These are phyloP conservation scores for Wickerhamiella azymoides DNA, from an alignment of 805 yeast genomes.

Conservation along the genomic window DNA sequence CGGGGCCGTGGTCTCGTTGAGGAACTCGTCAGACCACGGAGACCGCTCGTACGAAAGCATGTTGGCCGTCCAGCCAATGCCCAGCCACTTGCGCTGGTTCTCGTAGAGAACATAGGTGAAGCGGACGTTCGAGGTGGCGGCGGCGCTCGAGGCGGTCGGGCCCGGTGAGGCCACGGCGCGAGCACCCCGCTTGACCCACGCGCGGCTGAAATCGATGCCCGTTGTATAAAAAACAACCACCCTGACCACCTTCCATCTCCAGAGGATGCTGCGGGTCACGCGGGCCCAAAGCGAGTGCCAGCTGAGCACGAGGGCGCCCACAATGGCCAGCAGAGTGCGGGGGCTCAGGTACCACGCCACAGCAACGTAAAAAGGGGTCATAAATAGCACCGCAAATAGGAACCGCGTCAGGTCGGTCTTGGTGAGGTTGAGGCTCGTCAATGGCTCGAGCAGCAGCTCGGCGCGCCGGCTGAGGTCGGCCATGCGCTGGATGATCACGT, in stretches of 20 bases:
- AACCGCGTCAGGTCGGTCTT: conserved; percentile 68
- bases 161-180: background rate
- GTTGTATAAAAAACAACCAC: conserved; percentile 66
- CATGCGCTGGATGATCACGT: conserved; percentile 67
- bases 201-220: conserved; percentile 35
- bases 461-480: conserved; percentile 62
- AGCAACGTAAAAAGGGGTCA: conserved; percentile 73
- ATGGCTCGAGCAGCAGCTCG: conserved; percentile 67
- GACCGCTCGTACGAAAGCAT: conserved; percentile 84
- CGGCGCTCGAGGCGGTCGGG: background rate
- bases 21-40: conserved; percentile 93
- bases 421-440: conserved; percentile 54
- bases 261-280: conserved; percentile 67
- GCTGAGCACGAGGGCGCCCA: conserved; percentile 51
- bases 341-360: conserved; percentile 52
- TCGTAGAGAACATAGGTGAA: conserved; percentile 89
- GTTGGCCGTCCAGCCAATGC: conserved; percentile 95
- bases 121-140: conserved; percentile 1
- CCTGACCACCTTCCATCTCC: conserved; percentile 69
- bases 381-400: conserved; percentile 66
- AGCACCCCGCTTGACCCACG: conserved; percentile 1
- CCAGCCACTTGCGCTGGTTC: conserved; percentile 94
- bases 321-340: conserved; percentile 42
- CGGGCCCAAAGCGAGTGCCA: conserved; percentile 80
- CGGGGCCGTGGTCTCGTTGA: conserved; percentile 70